Evolutionary conservation across 352 stramenopile genomes (phyloP).

Genomic region (Phytophthora rubi): DNA sequence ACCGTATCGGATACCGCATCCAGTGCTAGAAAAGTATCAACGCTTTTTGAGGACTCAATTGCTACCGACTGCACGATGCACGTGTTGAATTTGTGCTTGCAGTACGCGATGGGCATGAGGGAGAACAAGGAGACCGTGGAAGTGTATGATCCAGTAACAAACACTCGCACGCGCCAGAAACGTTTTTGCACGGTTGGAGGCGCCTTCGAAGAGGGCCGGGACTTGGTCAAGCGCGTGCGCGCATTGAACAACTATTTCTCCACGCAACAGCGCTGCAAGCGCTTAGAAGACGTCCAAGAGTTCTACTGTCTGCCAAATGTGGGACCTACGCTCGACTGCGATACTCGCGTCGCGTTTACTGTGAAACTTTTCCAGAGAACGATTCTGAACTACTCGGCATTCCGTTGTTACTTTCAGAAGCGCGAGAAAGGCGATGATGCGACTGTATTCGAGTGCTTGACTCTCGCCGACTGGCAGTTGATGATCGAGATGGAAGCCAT

Average conservation of each 20-base stretch:
- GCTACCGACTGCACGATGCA: slow-evolving; percentile 10
- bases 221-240: neutral
- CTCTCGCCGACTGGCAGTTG: neutral
- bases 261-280: slow-evolving; percentile 1
- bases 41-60: slow-evolving; percentile 6
- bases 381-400: slow-evolving; percentile 6
- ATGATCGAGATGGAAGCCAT: slow-evolving; percentile 14
- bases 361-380: neutral
- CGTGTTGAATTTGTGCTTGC: neutral
- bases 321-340: neutral
- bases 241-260: slow-evolving; percentile 7
- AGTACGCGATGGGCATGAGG: slow-evolving; percentile 1
- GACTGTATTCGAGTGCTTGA: no score
- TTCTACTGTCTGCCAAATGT: slow-evolving; percentile 1
- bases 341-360: slow-evolving; percentile 19
- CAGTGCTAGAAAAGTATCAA: slow-evolving; percentile 5
- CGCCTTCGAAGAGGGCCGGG: neutral
- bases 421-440: no score
- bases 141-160: neutral
- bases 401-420: slow-evolving; percentile 5
- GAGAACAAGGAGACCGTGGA: slow-evolving; percentile 5
- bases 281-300: neutral
- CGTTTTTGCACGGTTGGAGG: neutral
- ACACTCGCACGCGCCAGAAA: neutral
- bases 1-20: neutral